Evolutionary conservation across 2,329 filamentous ascomycete genomes (phyloP).

Genomic region (Cadophora sp.): DNA sequence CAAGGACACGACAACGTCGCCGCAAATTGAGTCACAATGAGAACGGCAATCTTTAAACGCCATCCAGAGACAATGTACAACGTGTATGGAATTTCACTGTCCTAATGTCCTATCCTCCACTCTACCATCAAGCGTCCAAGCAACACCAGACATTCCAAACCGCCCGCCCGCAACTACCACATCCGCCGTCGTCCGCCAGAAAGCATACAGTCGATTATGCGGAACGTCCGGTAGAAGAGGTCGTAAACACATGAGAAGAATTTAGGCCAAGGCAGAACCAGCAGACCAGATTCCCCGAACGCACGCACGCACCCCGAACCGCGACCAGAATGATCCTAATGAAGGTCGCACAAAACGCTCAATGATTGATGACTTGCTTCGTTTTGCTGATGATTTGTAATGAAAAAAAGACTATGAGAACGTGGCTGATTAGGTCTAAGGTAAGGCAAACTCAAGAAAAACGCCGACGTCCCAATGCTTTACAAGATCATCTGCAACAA

Average conservation of each 20-base stretch:
- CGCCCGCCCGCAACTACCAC: conserved; percentile 10
- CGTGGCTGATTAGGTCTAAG: conserved; percentile 46
- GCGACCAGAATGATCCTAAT: conserved; percentile 26
- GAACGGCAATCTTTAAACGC: neutral
- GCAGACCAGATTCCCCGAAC: conserved; percentile 12
- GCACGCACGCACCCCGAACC: conserved; percentile 14
- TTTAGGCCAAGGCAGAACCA: conserved; percentile 29
- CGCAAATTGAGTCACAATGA: neutral
- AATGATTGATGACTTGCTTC: conserved; percentile 31
- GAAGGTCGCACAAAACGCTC: conserved; percentile 38
- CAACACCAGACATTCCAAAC: conserved; percentile 3
- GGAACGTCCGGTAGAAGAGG: conserved; percentile 13
- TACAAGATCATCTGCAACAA: conserved; percentile 54
- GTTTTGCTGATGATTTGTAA: conserved; percentile 32
- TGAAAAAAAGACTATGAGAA: conserved; percentile 40
- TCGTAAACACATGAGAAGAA: conserved; percentile 21
- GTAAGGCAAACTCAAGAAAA: conserved; percentile 44
- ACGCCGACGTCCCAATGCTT: conserved; percentile 45
- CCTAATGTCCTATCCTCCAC: conserved; percentile 28
- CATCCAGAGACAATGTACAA: conserved; percentile 36
- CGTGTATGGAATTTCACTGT: conserved; percentile 38
- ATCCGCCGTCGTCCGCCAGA: neutral
- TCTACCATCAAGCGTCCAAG: conserved; percentile 12
- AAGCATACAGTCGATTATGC: conserved; percentile 15
- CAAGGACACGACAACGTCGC: too few species aligned